Base-by-base conservation (phyloP, 2,329 filamentous ascomycete species). In the Aspergillus puulaauensis region DNA sequence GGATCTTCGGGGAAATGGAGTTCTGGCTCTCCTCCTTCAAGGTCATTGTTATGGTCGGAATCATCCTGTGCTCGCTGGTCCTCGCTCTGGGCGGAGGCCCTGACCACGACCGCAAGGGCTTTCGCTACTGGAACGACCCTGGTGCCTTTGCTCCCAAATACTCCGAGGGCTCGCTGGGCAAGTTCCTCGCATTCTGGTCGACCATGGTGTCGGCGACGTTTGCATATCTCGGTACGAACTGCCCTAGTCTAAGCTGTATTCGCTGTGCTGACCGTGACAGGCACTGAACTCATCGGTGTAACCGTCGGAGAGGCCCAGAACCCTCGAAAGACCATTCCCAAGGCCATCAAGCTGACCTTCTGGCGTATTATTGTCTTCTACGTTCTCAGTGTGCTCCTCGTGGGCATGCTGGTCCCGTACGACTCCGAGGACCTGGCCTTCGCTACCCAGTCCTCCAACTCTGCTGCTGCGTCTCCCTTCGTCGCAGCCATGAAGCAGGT, bases 321-420 rank as follows among this genome's bases (percentile, higher is more conserved):
- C 75, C 89, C 89, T 2, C 84, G 88, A 68, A 85, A 84, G 73
- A 89, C 58, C 81, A 71, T 81, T 91, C 89, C 90, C 9, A 83
- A 86, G 56, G 89, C 88, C 57, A 90, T 91, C 77, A 87, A 85
- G 70, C 80, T 90, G 50, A 92, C 89, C 63, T 92, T 93, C 75
- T 93, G 85, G 78, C 90, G 90, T 57, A 93, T 93, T 71, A 76
- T 91, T 63, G 79, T 93, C 77, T 93, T 93, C 80, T 93, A 93
- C 79, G 82, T 86, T 66, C 73, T 91, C 57, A 86, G 84, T 17
- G 87, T 92, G 35, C 82, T 93, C 52, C 81, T 93, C 52, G 79
- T 93, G 53, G 89, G 90, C 68, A 90, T 91, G 82, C 80, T 89
- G 52, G 87, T 93, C 4, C 88, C 89, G 1, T 92, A 89, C 79